Percentiles rank a stretch among this genome's conserved stretches.
phyloP scores from a whole-genome alignment of 2,329 filamentous ascomycete genomes.

The Fusarium equiseti region DNA sequence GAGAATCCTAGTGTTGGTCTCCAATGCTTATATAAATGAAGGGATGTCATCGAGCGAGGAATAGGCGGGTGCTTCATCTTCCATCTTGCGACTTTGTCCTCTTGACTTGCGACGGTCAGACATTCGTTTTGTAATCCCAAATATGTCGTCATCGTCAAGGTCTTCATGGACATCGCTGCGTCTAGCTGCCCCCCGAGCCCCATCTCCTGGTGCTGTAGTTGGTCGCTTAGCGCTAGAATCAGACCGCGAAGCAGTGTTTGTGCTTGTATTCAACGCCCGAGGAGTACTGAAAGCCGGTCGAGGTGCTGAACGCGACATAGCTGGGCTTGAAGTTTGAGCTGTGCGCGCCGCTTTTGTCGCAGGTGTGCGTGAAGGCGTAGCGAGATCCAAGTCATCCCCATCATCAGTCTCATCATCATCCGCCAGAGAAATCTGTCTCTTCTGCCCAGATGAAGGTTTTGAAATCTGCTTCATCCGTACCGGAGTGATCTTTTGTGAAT shows the following conservation, averaged over 20 bases:
- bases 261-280: constrained; percentile 12
- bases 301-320: constrained; percentile 19
- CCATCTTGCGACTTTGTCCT: constrained; percentile 44
- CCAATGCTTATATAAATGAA: constrained; percentile 50
- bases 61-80: constrained; percentile 27
- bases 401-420: constrained; percentile 39
- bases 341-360: constrained; percentile 15
- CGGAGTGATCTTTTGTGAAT: constrained; percentile 37
- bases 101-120: constrained; percentile 49
- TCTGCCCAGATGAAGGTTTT: constrained; percentile 18
- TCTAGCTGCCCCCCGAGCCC: neutral
- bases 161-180: constrained; percentile 25
- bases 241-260: constrained; percentile 12
- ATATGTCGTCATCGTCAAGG: constrained; percentile 52
- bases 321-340: constrained; percentile 18
- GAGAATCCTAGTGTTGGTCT: neutral
- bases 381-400: constrained; percentile 25
- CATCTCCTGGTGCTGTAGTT: constrained; percentile 14
- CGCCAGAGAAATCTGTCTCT: constrained; percentile 18
- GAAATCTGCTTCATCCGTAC: constrained; percentile 5
- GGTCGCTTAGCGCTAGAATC: constrained; percentile 2
- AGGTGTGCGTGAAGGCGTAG: constrained; percentile 33
- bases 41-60: constrained; percentile 52
- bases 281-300: constrained; percentile 33
- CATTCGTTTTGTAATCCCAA: constrained; percentile 51